A percentile compares a stretch with the other conserved stretches of the same genome.
Conservation (phyloP, 805 yeast genomes). For the Priceomyces carsonii region DNA sequence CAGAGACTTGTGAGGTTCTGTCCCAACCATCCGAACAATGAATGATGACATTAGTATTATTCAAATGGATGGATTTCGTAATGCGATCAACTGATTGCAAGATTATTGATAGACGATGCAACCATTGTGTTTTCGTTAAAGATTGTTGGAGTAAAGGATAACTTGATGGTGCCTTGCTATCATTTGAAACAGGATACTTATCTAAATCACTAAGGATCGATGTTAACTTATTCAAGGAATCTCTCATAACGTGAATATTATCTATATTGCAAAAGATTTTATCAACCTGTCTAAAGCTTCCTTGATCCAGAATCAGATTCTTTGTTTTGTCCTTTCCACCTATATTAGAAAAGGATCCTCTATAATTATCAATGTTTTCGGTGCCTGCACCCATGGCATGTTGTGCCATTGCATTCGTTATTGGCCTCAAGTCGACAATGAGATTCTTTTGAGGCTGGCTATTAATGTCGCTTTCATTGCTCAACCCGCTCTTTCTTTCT, state of each 20-base stretch:
- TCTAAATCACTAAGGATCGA: constrained; percentile 71
- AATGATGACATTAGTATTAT: constrained; percentile 77
- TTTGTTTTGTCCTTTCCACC: constrained; percentile 4
- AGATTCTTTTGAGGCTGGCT: constrained; percentile 52
- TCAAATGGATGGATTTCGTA: constrained; percentile 77
- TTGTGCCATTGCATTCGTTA: constrained; percentile 95
- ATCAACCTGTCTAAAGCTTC: constrained; percentile 42
- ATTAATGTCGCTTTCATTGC: constrained; percentile 21
- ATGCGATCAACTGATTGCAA: constrained; percentile 76
- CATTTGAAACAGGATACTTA: constrained; percentile 39
- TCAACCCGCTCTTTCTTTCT: constrained; percentile 21
- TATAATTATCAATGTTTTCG: constrained; percentile 86
- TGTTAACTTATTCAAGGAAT: constrained; percentile 64
- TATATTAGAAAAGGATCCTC: constrained; percentile 28
- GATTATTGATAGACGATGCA: constrained; percentile 65
- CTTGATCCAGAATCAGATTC: constrained; percentile 3
- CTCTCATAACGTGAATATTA: constrained; percentile 94
- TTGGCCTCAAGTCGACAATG: constrained; percentile 88
- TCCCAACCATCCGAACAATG: constrained; percentile 99
- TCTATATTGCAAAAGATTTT: constrained; percentile 88
- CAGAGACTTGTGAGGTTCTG: constrained; percentile 85
- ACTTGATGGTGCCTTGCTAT: constrained; percentile 12
- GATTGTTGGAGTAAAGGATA: constrained; percentile 45
- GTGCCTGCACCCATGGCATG: constrained; percentile 98
- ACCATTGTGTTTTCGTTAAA: constrained; percentile 74